These are phyloP conservation scores for Myotisia sp. DNA, from an alignment of 2,329 filamentous ascomycete genomes.

Conservation along the genomic window DNA sequence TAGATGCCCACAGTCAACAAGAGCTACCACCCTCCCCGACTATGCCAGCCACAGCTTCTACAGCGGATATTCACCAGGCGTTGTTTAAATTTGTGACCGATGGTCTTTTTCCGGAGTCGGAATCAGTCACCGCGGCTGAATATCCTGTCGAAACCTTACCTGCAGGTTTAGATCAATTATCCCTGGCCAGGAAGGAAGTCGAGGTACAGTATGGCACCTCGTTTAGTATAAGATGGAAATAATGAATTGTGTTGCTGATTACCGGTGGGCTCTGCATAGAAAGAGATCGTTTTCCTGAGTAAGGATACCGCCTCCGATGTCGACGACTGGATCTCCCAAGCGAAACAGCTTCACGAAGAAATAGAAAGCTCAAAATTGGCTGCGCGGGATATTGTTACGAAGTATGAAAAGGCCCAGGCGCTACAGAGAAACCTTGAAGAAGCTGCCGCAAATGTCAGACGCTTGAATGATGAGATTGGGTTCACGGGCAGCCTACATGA, in stretches of 20 bases:
- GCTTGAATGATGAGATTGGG: constrained; percentile 44
- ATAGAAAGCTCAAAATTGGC: constrained; percentile 66
- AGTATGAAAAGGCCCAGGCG: constrained; percentile 55
- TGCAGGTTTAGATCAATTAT: constrained; percentile 37
- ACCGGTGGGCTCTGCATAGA: constrained; percentile 27
- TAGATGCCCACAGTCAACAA: too few relatives aligned
- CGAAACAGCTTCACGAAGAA: constrained; percentile 70
- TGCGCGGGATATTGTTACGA: constrained; percentile 65
- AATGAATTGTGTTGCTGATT: not conserved
- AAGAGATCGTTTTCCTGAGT: constrained; percentile 62
- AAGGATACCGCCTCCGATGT: constrained; percentile 64
- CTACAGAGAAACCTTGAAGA: constrained; percentile 52
- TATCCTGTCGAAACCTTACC: constrained; percentile 37
- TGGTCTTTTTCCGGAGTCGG: constrained; percentile 43
- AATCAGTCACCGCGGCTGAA: constrained; percentile 40
- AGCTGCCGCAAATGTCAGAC: constrained; percentile 38
- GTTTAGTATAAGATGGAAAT: not conserved
- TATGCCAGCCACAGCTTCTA: constrained; percentile 26
- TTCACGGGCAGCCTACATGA: constrained; percentile 43
- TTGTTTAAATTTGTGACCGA: constrained; percentile 50
- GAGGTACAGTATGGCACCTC: constrained; percentile 34
- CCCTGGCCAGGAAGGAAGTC: constrained; percentile 38
- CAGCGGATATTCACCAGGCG: constrained; percentile 39
- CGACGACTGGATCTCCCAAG: constrained; percentile 72
- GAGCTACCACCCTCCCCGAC: not conserved